Evolutionary conservation across 1,139 yeast species (phyloP), one percentile per base, ranked within the genome.

Genomic region (Candida frijolesensis): DNA sequence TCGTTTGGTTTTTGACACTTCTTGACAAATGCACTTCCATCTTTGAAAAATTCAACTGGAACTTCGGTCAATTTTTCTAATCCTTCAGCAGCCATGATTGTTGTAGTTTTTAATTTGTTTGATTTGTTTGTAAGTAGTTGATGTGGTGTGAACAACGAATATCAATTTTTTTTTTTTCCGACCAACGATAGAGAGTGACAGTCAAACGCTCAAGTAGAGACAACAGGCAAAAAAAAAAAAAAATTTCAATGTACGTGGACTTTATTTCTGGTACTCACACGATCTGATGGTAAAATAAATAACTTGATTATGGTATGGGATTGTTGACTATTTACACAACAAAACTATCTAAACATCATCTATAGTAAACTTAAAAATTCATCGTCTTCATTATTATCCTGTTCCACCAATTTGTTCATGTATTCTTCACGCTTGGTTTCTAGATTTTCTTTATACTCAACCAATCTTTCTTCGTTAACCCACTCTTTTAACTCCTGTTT

Each of bases 1-100:
- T 80, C 78, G 69, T 86, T 87, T 60, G 99, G 99, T 76, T 92
- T 94, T 67, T 94, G 88, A 78, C 98, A 92, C 74, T 90, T 89
- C 69, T 83, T 83, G 63, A 94, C 79, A 71, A 94, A 94, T 54
- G 92, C 90, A 56, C 85, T 74, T 57, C 98, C 97, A 63, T 92
- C 97, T 74, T 84, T 89, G 72, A 91, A 77, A 77, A 92, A 91
- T 67, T 90, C 97, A 59, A 85, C 80, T 60, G 98, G 97, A 57
- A 89, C 87, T 68, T 92, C 97, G 44, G 95, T 82, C 57, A 90
- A 68, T 74, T 89, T 89, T 72, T 89, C 96, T 68, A 89, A 78
- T 64, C 85, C 85, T 68, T 82, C 86, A 58, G 78, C 74, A 61
- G 83, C 83, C 80, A 76, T 78, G 55, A n/a, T 48, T 48, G 14